A percentile compares a stretch with the other conserved stretches of the same genome.
Evolutionary conservation across 257 asterid species (phyloP).

Genomic region (Nicotiana attenuata): DNA sequence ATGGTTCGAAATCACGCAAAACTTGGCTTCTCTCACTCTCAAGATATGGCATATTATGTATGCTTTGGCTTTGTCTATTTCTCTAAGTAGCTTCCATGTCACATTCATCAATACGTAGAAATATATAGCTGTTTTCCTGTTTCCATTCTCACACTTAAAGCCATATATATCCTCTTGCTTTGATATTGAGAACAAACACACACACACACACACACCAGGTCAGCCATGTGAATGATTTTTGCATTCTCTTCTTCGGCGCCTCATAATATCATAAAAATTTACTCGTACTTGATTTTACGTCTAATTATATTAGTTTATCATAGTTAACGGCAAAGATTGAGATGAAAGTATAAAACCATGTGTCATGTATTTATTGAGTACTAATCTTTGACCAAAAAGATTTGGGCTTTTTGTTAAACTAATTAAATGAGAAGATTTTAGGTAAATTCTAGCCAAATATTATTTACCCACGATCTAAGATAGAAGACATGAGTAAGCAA

Average conservation of each 20-base stretch:
- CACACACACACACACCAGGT: not conserved
- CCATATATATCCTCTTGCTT: not conserved
- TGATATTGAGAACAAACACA: not conserved
- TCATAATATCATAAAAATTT: too few species aligned
- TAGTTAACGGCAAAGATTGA: too few species aligned
- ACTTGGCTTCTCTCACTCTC: not conserved
- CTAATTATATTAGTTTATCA: too few species aligned
- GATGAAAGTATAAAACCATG: too few species aligned
- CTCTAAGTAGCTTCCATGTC: not conserved
- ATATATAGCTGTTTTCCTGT: too few species aligned
- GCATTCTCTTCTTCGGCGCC: not conserved
- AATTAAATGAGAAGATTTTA: too few species aligned
- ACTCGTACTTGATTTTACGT: too few species aligned
- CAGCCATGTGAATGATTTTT: not conserved
- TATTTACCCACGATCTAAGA: too few species aligned
- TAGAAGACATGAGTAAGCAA: too few species aligned
- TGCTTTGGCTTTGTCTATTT: not conserved
- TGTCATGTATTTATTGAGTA: not conserved
- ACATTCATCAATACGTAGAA: not conserved
- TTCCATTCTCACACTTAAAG: not conserved
- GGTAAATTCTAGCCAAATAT: too few species aligned
- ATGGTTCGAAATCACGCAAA: not conserved
- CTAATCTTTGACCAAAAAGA: too few species aligned
- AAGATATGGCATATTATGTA: not conserved
- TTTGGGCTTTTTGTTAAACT: too few species aligned